Evolutionary conservation across 345 rosid species (phyloP), one percentile per base, ranked within the genome.

Genomic region (Eucalyptus dawsonii): DNA sequence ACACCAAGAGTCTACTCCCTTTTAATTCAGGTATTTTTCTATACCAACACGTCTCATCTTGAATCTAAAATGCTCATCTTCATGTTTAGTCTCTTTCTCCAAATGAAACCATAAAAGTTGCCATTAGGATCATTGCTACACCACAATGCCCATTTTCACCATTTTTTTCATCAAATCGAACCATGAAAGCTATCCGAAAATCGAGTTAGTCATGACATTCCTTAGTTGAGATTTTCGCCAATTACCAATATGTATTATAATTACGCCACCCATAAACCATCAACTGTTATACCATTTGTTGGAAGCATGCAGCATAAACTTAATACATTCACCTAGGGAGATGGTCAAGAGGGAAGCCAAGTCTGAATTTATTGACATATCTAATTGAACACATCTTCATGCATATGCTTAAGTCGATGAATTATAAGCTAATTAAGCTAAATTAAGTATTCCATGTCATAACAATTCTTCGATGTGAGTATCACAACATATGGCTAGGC

Each of bases 341-440:
- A 72, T 72, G 4, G 27, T 7, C 45, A 72, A 72, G 5, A 72
- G 14, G 7, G 27, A 72, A 72, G 45, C 2, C 13, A 2, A 72
- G 7, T 37, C 1, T 5, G 5, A 37, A 4, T 1, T 12, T 2
- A 11, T 72, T 7, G 24, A 37, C 14, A 37, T 76, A 37, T 76
- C 13, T 21, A 37, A 4, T 76, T 37, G 9, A 7, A 21, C 8
- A 3, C 5, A 76, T 34, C 14, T 72, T 72, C 14, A 72, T 22
- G 10, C 1, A 37, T 0, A 72, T 76, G 0, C 1, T 76, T 37
- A 6, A 21, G 45, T 76, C 42, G 21, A 76, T 3, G 5, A 76
- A 5, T 72, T 72, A 72, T 19, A 4, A 37, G 13, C 1, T 22
- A 72, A 72, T 2, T 10, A 72, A 11, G 3, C 40, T 76, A 22